phyloP scores from a whole-genome alignment of 2,329 filamentous ascomycete species.

The Leptographium procerum region DNA sequence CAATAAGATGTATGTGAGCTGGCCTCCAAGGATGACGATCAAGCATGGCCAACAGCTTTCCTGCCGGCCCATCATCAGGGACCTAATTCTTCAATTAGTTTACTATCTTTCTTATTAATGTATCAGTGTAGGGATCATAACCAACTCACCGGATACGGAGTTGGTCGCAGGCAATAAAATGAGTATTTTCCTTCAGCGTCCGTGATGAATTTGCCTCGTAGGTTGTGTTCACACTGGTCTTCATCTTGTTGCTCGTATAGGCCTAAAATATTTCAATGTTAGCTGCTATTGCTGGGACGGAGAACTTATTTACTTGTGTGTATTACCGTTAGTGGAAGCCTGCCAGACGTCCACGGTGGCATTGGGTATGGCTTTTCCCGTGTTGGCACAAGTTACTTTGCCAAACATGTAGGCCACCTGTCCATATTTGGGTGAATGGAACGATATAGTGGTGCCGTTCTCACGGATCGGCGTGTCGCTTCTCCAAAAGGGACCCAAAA shows the following conservation, averaged over 20 bases:
- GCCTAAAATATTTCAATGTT: constrained; percentile 15
- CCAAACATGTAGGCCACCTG: constrained; percentile 47
- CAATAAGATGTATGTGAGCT: constrained; percentile 27
- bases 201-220: constrained; percentile 13
- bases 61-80: constrained; percentile 15
- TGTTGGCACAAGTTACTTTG: constrained; percentile 21
- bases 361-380: constrained; percentile 41
- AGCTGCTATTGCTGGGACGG: neutral
- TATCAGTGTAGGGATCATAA: neutral
- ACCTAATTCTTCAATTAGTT: neutral
- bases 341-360: constrained; percentile 53
- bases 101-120: no score
- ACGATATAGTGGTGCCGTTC: constrained; percentile 45
- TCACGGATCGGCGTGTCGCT: constrained; percentile 44
- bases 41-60: constrained; percentile 21
- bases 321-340: constrained; percentile 39
- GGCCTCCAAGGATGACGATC: constrained; percentile 25
- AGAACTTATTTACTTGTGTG: neutral
- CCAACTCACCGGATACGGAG: constrained; percentile 34
- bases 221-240: constrained; percentile 10
- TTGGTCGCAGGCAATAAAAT: constrained; percentile 50
- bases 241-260: constrained; percentile 62
- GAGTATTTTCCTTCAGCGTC: constrained; percentile 47
- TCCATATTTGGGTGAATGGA: constrained; percentile 22
- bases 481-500: constrained; percentile 58